Evolutionary conservation across 2,329 filamentous ascomycete genomes (phyloP), one percentile per base, ranked within the genome.

Genomic region (Paracamarosporium sp.): DNA sequence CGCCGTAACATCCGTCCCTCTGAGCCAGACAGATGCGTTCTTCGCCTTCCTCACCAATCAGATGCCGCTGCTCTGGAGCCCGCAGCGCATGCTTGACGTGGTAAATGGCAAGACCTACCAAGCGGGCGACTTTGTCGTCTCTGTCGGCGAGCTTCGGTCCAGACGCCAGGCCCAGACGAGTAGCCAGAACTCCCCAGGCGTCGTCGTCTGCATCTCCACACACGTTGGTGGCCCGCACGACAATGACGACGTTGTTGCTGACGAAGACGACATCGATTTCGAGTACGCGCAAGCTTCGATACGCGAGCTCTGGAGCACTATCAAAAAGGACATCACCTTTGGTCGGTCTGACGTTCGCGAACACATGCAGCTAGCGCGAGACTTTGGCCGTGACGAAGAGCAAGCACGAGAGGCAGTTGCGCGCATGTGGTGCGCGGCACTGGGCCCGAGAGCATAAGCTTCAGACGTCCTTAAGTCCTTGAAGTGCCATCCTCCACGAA

Each of bases 361-460:
- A 48, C 62, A 68, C 12, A 67, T 73, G 60, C 70, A 74, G 68
- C 56, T 40, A 22, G 46, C 38, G 7, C 36, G 61, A 31, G 57
- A 51, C 11, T 57, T 57, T 11, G 53, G 38, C 25, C 22, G 24
- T 7, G 44, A 52, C 11, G 59, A 52, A 27, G 55, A 48, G n/a
- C 51, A 57, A 13, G 59, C 64, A 43, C 61, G 56, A 6, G 67
- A 75, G 15, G 63, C 66, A 13, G 48, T 51, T 4, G 68, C 73
- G 46, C 61, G 68, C 31, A 70, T 74, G 65, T 76, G 73, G 73
- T 74, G 71, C 35, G 72, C 73, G 31, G 58, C 65, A n/a, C 53
- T 76, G 46, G 67, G 61, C 33, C 53, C 71, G 36, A 60, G 71
- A 40, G 65, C 64, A 8, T 73, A 63, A 70, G 45, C 12, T 52